A percentile compares a stretch with the other conserved stretches of the same genome.
These are phyloP conservation scores for Leccinum boreale DNA, from an alignment of 768 basidiomycete species.

Conservation along the genomic window DNA sequence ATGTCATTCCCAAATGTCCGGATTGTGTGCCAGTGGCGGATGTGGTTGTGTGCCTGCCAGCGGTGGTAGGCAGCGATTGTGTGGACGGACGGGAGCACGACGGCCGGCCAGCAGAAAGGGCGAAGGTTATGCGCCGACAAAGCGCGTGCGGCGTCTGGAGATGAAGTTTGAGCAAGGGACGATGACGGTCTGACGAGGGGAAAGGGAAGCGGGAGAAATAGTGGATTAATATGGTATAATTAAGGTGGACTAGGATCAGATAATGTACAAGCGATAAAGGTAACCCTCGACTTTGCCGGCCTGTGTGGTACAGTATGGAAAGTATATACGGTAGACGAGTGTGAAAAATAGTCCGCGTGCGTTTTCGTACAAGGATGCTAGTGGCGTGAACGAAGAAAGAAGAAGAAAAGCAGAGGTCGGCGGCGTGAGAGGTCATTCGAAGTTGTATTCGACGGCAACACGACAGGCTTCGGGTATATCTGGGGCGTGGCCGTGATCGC, in stretches of 20 bases:
- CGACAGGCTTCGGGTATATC: slow-evolving; percentile 66
- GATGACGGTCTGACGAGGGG: slow-evolving; percentile 2
- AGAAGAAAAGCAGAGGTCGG: neutral
- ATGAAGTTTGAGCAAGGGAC: neutral
- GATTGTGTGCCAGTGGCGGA: neutral
- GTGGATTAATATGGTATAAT: slow-evolving; percentile 36
- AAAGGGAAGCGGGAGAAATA: slow-evolving; percentile 7
- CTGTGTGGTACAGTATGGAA: slow-evolving; percentile 17
- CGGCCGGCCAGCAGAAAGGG: neutral
- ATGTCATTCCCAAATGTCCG: neutral
- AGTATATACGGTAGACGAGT: slow-evolving; percentile 26
- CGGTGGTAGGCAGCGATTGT: neutral
- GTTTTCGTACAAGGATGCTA: slow-evolving; percentile 30
- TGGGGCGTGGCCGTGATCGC: slow-evolving; percentile 55
- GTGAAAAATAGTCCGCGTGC: slow-evolving; percentile 23
- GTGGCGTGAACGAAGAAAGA: slow-evolving; percentile 17
- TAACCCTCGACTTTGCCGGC: slow-evolving; percentile 16
- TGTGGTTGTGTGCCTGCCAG: neutral
- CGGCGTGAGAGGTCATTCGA: slow-evolving; percentile 41
- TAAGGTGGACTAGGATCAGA: slow-evolving; percentile 24
- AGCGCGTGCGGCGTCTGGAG: neutral
- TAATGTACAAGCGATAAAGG: slow-evolving; percentile 27
- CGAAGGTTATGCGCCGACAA: slow-evolving; percentile 5
- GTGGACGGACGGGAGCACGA: neutral
- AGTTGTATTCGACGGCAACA: slow-evolving; percentile 70